A percentile compares a stretch with the other conserved stretches of the same genome.
These are phyloP conservation scores for Pseudocercospora macadamiae DNA, from an alignment of 2,329 filamentous ascomycete species.

Conservation along the genomic window DNA sequence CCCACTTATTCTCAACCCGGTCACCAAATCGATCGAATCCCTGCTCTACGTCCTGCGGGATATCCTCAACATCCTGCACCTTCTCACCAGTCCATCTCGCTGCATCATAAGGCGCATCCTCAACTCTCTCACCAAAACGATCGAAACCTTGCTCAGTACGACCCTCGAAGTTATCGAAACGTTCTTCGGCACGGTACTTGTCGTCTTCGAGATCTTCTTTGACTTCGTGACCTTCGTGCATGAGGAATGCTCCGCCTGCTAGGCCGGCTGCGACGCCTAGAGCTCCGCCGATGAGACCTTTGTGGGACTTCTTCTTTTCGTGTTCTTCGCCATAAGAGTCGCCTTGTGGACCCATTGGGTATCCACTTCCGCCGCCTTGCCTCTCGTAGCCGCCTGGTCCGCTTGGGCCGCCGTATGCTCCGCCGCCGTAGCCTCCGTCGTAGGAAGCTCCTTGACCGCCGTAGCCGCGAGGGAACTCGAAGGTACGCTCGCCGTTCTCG, in stretches of 20 bases:
- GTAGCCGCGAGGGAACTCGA: conserved; percentile 40
- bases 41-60: conserved; percentile 39
- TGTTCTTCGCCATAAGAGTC: conserved; percentile 21
- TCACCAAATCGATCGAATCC: conserved; percentile 40
- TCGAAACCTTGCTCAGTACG: conserved; percentile 28
- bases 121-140: conserved; percentile 37
- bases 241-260: conserved; percentile 48
- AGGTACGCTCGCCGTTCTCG: conserved; percentile 49
- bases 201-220: conserved; percentile 28
- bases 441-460: conserved; percentile 22
- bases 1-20: conserved; percentile 36
- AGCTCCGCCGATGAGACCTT: conserved; percentile 42
- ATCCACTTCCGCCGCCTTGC: conserved; percentile 16
- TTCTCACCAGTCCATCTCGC: conserved; percentile 49
- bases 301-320: conserved; percentile 33
- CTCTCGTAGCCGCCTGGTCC: conserved; percentile 18
- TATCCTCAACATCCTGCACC: conserved; percentile 45
- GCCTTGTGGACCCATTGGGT: conserved; percentile 21
- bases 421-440: conserved; percentile 31
- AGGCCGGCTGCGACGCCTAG: conserved; percentile 47
- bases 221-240: conserved; percentile 51
- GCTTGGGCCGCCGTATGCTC: conserved; percentile 27
- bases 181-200: conserved; percentile 12
- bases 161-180: conserved; percentile 33
- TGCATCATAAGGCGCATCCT: conserved; percentile 48